phyloP scores from a whole-genome alignment of 805 yeast species.

The Wickerhamomyces chambardii region DNA sequence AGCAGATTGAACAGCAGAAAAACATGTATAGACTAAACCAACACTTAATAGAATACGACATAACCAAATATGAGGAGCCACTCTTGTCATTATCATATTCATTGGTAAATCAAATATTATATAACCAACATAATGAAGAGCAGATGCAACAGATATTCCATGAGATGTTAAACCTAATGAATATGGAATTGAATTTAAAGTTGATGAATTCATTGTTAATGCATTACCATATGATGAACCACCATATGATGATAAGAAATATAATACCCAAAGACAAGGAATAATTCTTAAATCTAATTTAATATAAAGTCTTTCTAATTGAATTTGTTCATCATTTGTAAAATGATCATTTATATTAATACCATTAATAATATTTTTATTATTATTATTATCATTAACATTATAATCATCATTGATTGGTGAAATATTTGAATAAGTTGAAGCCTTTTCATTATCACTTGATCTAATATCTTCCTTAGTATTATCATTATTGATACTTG shows the following conservation, averaged over 20 bases:
- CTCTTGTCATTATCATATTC: constrained; percentile 76
- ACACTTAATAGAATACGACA: constrained; percentile 69
- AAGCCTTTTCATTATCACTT: not conserved
- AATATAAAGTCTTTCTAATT: constrained; percentile 46
- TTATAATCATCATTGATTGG: no score
- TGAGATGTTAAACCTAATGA: constrained; percentile 42
- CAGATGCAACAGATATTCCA: constrained; percentile 66
- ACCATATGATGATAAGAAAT: constrained; percentile 75
- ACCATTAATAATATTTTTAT: no score
- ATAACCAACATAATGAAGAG: constrained; percentile 75
- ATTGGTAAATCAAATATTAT: constrained; percentile 83
- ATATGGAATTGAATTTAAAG: constrained; percentile 52
- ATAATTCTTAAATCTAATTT: constrained; percentile 63
- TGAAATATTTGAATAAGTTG: not conserved
- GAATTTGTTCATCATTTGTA: constrained; percentile 20
- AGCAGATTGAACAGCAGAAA: constrained; percentile 45
- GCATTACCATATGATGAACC: constrained; percentile 70
- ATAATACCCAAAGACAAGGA: constrained; percentile 76
- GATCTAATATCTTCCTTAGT: no score
- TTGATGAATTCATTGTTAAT: constrained; percentile 63
- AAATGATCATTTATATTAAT: constrained; percentile 2
- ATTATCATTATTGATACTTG: no score
- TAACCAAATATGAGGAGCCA: constrained; percentile 82
- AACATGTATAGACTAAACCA: constrained; percentile 72
- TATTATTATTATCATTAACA: no score